Evolutionary conservation across 1,284 basidiomycete species (phyloP).

Genomic region (Ganoderma multipileum): DNA sequence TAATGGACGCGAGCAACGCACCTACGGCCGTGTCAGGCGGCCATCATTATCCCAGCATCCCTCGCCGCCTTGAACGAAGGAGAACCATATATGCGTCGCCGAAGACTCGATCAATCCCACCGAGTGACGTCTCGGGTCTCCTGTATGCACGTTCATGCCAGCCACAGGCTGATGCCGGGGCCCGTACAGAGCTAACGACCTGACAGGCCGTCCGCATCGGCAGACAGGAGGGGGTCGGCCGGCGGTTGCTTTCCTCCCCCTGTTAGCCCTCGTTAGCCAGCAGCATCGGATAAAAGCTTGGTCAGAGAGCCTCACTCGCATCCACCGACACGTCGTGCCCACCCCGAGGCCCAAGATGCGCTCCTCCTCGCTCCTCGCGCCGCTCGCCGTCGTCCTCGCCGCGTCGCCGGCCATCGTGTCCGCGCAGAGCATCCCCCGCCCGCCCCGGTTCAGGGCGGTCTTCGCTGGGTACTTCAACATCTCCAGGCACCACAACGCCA

Average conservation of each 20-base stretch:
- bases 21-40: no score
- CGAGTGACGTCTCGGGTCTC: neutral
- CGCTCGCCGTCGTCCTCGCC: neutral
- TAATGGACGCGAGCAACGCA: no score
- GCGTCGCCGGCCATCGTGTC: neutral
- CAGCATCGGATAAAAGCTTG: neutral
- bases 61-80: neutral
- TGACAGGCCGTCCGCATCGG: neutral
- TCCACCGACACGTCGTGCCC: neutral
- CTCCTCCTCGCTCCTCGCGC: neutral
- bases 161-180: neutral
- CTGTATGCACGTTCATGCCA: neutral
- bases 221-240: neutral
- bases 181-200: no score
- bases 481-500: neutral
- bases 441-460: neutral
- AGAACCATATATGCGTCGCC: neutral
- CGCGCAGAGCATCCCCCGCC: neutral
- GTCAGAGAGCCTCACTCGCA: neutral
- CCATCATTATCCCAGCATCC: no score
- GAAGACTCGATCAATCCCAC: neutral
- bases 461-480: neutral
- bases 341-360: neutral
- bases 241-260: neutral
- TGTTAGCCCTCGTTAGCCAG: neutral